A percentile compares a stretch with the other conserved stretches of the same genome.
phyloP scores from a whole-genome alignment of 1,284 basidiomycete genomes.

The Pisolithus thermaeus region DNA sequence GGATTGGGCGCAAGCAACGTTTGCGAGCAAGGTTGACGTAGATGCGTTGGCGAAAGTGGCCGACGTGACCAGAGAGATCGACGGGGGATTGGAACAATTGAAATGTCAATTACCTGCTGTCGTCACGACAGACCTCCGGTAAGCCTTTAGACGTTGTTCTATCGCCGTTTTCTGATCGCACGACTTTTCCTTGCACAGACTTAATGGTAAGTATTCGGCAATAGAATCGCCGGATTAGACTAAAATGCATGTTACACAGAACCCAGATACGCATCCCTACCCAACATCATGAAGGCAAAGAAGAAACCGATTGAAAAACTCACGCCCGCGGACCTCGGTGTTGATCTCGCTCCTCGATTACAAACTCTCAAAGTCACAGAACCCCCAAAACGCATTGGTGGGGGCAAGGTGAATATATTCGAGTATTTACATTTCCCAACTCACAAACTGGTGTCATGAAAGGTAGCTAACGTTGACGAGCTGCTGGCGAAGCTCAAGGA shows the following conservation, averaged over 20 bases:
- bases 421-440: background rate
- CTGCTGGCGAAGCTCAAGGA: slow-evolving; percentile 88
- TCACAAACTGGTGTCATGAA: background rate
- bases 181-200: slow-evolving; percentile 28
- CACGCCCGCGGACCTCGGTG: slow-evolving; percentile 75
- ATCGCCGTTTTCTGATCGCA: background rate
- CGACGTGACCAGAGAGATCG: slow-evolving; percentile 85
- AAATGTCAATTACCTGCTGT: slow-evolving; percentile 80
- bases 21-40: slow-evolving; percentile 86
- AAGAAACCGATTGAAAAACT: slow-evolving; percentile 95
- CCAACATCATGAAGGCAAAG: slow-evolving; percentile 98
- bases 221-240: background rate
- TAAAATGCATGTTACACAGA: slow-evolving; percentile 40
- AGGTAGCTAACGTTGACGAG: slow-evolving; percentile 86
- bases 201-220: slow-evolving; percentile 46
- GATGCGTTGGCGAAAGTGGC: slow-evolving; percentile 66
- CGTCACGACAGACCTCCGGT: slow-evolving; percentile 92
- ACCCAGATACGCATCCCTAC: slow-evolving; percentile 90
- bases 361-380: slow-evolving; percentile 91
- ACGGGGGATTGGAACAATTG: slow-evolving; percentile 88
- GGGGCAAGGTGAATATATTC: slow-evolving; percentile 67
- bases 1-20: slow-evolving; percentile 93
- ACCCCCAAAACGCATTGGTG: slow-evolving; percentile 88
- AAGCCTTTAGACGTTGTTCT: slow-evolving; percentile 25
- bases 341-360: slow-evolving; percentile 75